phyloP scores from a whole-genome alignment of 1,139 yeast genomes.

The Yarrowia galli region DNA sequence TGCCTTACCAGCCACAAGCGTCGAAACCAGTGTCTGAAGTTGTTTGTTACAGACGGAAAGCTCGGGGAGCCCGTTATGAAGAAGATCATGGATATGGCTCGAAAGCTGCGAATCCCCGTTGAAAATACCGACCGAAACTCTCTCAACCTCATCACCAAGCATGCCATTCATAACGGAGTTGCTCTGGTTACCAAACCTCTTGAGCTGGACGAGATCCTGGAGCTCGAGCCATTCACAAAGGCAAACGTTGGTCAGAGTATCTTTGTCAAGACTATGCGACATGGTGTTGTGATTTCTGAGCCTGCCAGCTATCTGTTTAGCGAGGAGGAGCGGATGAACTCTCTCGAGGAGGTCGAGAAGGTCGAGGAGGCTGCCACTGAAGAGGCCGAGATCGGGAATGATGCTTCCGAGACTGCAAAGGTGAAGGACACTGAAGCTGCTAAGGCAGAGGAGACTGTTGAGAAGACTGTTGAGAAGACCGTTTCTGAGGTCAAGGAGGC shows the following conservation, averaged over 20 bases:
- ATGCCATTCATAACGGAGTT: conserved; percentile 84
- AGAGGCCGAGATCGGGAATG: not conserved
- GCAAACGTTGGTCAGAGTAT: conserved; percentile 38
- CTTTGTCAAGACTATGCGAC: conserved; percentile 15
- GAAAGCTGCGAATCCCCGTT: conserved; percentile 50
- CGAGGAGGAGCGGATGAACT: conserved; percentile 27
- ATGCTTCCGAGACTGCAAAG: not conserved
- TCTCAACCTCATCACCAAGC: conserved; percentile 67
- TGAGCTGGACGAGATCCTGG: conserved; percentile 54
- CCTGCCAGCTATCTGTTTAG: conserved; percentile 19
- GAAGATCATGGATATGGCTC: conserved; percentile 58
- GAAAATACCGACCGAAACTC: conserved; percentile 58
- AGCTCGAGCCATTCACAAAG: conserved; percentile 43
- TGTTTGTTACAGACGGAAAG: conserved; percentile 45
- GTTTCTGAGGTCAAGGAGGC: not conserved
- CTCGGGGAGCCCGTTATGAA: conserved; percentile 51
- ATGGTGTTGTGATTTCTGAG: conserved; percentile 19
- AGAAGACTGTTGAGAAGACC: not conserved
- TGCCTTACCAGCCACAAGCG: conserved; percentile 68
- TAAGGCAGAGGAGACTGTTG: not conserved
- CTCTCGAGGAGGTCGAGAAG: conserved; percentile 34
- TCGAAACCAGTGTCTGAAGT: conserved; percentile 57
- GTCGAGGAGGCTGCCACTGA: not conserved
- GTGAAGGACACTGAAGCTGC: not conserved
- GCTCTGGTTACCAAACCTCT: conserved; percentile 74